phyloP scores from a whole-genome alignment of 495 filamentous ascomycete genomes.

The Achaetomiella virescens region DNA sequence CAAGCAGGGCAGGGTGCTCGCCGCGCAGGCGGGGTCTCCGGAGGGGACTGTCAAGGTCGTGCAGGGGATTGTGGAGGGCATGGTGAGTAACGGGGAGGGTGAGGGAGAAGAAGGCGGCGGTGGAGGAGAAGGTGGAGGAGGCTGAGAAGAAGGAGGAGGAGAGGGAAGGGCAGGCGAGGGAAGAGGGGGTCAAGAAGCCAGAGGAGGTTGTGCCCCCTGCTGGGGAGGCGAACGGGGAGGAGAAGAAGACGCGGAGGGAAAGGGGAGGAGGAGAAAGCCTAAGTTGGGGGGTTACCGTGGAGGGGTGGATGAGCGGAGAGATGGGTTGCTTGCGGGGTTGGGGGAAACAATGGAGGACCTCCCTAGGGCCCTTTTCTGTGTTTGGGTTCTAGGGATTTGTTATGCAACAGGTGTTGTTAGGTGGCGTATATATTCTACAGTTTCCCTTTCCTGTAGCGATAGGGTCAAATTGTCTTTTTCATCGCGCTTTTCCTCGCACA shows the following conservation, averaged over 20 bases:
- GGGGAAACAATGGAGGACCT: too few species aligned
- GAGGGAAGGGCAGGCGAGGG: neutral
- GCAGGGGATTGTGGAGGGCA: slow-evolving; percentile 41
- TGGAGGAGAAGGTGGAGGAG: slow-evolving; percentile 4
- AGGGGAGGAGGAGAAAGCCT: neutral
- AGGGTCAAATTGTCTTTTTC: too few species aligned
- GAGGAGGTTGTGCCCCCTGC: too few species aligned
- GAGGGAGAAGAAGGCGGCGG: slow-evolving; percentile 7
- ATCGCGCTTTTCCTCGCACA: too few species aligned
- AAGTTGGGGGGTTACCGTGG: too few species aligned
- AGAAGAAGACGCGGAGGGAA: slow-evolving; percentile 15
- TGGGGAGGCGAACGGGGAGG: slow-evolving; percentile 20
- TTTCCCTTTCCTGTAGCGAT: too few species aligned
- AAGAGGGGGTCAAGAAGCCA: slow-evolving; percentile 15
- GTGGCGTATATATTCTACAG: too few species aligned
- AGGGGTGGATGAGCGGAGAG: too few species aligned
- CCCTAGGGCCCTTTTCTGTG: too few species aligned
- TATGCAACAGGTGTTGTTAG: too few species aligned
- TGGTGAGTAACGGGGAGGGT: slow-evolving; percentile 12
- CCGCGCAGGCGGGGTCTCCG: slow-evolving; percentile 54
- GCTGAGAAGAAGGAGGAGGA: slow-evolving; percentile 8
- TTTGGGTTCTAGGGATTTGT: too few species aligned
- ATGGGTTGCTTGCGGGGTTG: too few species aligned
- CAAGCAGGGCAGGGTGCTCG: slow-evolving; percentile 65
- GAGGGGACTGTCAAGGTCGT: slow-evolving; percentile 52